A percentile compares a stretch with the other conserved stretches of the same genome.
phyloP scores from a whole-genome alignment of 306 rosid genomes.

The Heteromeles arbutifolia region DNA sequence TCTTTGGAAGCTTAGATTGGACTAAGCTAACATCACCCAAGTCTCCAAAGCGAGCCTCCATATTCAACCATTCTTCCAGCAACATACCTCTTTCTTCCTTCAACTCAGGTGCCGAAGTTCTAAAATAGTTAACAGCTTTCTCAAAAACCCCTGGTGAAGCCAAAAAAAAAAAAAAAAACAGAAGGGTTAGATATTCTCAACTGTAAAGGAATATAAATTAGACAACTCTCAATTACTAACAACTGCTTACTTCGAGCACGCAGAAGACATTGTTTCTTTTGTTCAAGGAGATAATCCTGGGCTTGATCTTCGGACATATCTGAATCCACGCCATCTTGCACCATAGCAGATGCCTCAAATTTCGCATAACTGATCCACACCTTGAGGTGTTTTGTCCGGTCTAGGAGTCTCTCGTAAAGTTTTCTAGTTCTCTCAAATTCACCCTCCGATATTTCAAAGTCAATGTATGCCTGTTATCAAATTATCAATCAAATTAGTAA shows the following conservation, averaged over 20 bases:
- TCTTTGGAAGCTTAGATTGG: slow-evolving; percentile 83
- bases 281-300: slow-evolving; percentile 26
- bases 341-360: slow-evolving; percentile 71
- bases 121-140: slow-evolving; percentile 63
- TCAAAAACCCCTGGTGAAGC: slow-evolving; percentile 70
- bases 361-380: slow-evolving; percentile 86
- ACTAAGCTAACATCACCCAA: slow-evolving; percentile 74
- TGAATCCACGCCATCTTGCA: slow-evolving; percentile 13
- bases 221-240: neutral
- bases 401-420: slow-evolving; percentile 78
- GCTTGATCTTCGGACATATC: slow-evolving; percentile 27
- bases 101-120: slow-evolving; percentile 82
- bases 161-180: neutral
- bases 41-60: slow-evolving; percentile 67
- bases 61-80: slow-evolving; percentile 83
- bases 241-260: slow-evolving; percentile 65
- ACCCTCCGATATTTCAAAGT: slow-evolving; percentile 77
- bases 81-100: slow-evolving; percentile 95
- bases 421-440: slow-evolving; percentile 78
- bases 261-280: slow-evolving; percentile 55
- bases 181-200: neutral
- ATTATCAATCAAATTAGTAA: neutral
- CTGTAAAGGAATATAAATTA: slow-evolving; percentile 1
- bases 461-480: slow-evolving; percentile 59
- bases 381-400: slow-evolving; percentile 88